Evolutionary conservation across 2,329 filamentous ascomycete genomes (phyloP).

Genomic region (Teratosphaeria nubilosa): DNA sequence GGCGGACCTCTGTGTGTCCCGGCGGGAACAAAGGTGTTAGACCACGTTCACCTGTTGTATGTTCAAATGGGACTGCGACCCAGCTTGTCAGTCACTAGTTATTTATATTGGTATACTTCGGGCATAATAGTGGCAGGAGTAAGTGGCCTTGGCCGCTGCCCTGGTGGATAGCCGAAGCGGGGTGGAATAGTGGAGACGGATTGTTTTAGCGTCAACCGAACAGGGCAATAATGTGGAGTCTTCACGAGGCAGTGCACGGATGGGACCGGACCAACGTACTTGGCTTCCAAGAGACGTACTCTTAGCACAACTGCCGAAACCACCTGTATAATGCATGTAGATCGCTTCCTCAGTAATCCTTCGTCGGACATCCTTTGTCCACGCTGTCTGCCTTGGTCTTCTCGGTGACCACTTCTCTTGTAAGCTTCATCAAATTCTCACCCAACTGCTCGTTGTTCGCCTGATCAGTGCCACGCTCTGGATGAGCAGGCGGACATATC

Average conservation of each 20-base stretch:
- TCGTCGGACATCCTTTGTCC: constrained; percentile 39
- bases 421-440: constrained; percentile 53
- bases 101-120: no score
- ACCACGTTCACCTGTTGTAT: no score
- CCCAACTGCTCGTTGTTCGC: constrained; percentile 42
- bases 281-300: not conserved
- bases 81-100: no score
- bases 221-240: not conserved
- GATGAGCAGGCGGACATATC: constrained; percentile 27
- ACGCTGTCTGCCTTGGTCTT: constrained; percentile 36
- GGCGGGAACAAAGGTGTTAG: not conserved
- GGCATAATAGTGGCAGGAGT: no score
- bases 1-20: not conserved
- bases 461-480: constrained; percentile 45
- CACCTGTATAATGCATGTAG: not conserved
- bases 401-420: constrained; percentile 45
- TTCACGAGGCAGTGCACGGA: not conserved
- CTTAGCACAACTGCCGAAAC: not conserved
- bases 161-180: no score
- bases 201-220: no score
- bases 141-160: no score
- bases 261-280: not conserved
- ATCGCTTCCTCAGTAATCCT: constrained; percentile 23
- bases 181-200: not conserved
- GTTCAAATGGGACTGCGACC: no score